phyloP scores from a whole-genome alignment of 2,329 filamentous ascomycete genomes.

The Diaporthe vexans region DNA sequence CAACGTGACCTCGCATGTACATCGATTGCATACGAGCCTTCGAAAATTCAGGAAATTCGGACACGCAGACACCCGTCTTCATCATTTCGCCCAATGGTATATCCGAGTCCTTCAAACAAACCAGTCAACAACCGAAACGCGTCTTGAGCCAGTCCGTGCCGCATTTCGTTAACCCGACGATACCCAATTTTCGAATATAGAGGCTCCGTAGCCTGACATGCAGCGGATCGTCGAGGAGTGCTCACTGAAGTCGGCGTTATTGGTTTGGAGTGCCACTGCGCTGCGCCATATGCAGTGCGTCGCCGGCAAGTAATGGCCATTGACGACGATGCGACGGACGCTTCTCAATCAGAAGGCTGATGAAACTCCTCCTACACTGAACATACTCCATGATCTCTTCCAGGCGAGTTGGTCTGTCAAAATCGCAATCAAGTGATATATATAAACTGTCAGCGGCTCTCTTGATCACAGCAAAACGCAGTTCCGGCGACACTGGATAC shows the following conservation, averaged over 20 bases:
- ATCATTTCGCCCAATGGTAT: no score
- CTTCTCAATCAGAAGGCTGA: neutral
- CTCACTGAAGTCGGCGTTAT: neutral
- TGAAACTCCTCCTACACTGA: no score
- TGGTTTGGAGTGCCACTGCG: neutral
- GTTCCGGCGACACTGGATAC: fast-evolving
- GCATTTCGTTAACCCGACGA: no score
- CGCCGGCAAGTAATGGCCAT: neutral
- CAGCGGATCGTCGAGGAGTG: neutral
- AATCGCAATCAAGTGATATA: no score
- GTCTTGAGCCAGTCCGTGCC: neutral
- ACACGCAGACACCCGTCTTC: no score
- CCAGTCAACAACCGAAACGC: no score
- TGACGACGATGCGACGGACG: neutral
- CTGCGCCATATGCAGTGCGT: neutral
- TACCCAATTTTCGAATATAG: neutral
- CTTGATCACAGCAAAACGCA: fast-evolving
- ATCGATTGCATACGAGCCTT: no score
- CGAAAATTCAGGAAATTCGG: neutral
- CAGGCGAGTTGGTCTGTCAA: neutral
- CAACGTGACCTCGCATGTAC: neutral
- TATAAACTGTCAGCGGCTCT: neutral
- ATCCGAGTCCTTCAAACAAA: no score
- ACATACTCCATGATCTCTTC: neutral
- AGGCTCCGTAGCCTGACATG: no score